Evolutionary conservation across 495 filamentous ascomycete genomes (phyloP), one percentile per base, ranked within the genome.

Genomic region (Aspergillus coremiiformis): DNA sequence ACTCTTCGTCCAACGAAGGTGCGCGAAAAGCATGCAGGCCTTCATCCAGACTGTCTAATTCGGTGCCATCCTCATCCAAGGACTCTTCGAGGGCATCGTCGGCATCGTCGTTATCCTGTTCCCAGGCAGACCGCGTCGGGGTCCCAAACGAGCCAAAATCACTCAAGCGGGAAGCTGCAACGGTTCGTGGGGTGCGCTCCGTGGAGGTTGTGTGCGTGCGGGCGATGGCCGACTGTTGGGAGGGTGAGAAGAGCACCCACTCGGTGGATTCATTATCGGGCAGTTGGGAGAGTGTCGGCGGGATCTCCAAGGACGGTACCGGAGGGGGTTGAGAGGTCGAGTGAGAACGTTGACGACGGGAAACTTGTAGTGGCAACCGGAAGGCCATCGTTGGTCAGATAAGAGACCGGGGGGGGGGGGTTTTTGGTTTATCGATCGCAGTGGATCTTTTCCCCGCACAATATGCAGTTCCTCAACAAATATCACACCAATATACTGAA

Each of bases 161-260:
- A 66, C 88, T 93, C 24, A 88, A 69, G 30, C 82, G 84, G 22
- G 89, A 91, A 42, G 80, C 77, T 27, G 84, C 87, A 19, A 81
- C 81, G 7, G 90, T 95, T 33, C 74, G 76, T 35, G 82, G 78
- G 45, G 87, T 88, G 51, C 78, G 79, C 30, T 83, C 83, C 11
- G 86, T 84, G 19, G 88, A 90, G 49, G 81, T 84, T 10, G 85
- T 79, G 59, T 85, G 83, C 0, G 84, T 86, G 15, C 78, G 78
- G 32, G 82, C 78, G 41, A 79, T 81, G 21, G 73, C 76, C 6
- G 83, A 81, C 32, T 80, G 72, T 29, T 64, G 68, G 15, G 79
- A 74, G 4, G 90, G 90, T 10, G 89, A 89, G 71, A 98, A 98
- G 57, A 98, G 81, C 39, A 98, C 83, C 94, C 93, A 97, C 82